phyloP scores from a whole-genome alignment of 2,329 filamentous ascomycete species.

The Neonectria ditissima region DNA sequence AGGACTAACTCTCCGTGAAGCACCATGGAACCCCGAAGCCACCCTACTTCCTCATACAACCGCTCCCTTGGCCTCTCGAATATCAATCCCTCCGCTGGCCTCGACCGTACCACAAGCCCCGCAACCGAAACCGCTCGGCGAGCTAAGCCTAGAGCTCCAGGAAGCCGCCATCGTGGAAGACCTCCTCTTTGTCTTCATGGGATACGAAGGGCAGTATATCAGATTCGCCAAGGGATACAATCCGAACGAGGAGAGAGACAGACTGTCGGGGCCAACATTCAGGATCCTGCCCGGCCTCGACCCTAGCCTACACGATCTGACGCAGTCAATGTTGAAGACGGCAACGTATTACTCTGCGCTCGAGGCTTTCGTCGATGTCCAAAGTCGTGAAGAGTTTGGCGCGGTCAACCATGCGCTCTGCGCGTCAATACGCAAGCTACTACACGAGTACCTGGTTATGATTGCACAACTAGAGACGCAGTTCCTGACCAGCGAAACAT shows the following conservation, averaged over 20 bases:
- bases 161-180: constrained; percentile 91
- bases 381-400: constrained; percentile 92
- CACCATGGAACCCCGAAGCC: constrained; percentile 83
- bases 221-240: constrained; percentile 87
- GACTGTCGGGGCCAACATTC: constrained; percentile 84
- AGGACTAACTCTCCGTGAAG: constrained; percentile 47
- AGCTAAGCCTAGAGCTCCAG: constrained; percentile 82
- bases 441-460: constrained; percentile 94
- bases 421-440: constrained; percentile 88
- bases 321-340: constrained; percentile 90
- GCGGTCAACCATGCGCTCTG: constrained; percentile 96
- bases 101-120: constrained; percentile 80
- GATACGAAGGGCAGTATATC: constrained; percentile 97
- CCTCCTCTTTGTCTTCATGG: constrained; percentile 95
- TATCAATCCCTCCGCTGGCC: constrained; percentile 77
- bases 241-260: constrained; percentile 85
- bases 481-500: constrained; percentile 86
- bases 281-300: constrained; percentile 86
- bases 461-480: constrained; percentile 95
- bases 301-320: constrained; percentile 89
- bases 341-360: constrained; percentile 93
- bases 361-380: constrained; percentile 92
- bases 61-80: constrained; percentile 77
- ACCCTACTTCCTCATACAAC: constrained; percentile 75
- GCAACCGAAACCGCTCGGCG: constrained; percentile 73